Percentiles rank a stretch among this genome's conserved stretches.
phyloP scores from a whole-genome alignment of 2,329 filamentous ascomycete species.

The Corniculantispora saksenae region DNA sequence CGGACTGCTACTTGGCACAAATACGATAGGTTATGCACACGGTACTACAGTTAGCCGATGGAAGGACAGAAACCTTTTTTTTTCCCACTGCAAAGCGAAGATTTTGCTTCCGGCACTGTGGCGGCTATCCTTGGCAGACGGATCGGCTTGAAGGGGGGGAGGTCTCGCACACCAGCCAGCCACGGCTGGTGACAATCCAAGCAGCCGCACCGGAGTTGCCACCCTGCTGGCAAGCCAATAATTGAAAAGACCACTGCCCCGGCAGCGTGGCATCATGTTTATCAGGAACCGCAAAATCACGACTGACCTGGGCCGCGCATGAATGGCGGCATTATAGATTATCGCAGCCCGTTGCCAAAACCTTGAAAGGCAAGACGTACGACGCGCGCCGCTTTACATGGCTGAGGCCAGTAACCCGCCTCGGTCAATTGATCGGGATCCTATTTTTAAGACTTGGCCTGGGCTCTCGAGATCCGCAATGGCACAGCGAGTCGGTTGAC shows the following conservation, averaged over 20 bases:
- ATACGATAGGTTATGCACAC: not conserved
- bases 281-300: not conserved
- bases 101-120: not conserved
- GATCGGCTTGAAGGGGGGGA: not conserved
- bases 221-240: not conserved
- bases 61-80: not conserved
- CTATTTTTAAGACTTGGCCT: conserved; percentile 9
- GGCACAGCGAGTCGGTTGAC: not conserved
- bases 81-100: not conserved
- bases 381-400: not conserved
- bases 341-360: not conserved
- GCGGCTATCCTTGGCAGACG: conserved; percentile 6
- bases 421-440: conserved; percentile 1
- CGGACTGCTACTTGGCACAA: not conserved
- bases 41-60: not conserved
- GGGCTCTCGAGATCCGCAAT: not conserved
- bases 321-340: not conserved
- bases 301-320: not conserved
- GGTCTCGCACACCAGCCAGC: not conserved
- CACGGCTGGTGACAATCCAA: not conserved
- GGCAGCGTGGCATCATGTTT: conserved; percentile 4
- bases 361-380: not conserved
- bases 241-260: not conserved
- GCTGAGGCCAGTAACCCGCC: not conserved
- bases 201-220: not conserved